Conservation (phyloP, 2,329 filamentous ascomycete species). For the Neonectria sp. region DNA sequence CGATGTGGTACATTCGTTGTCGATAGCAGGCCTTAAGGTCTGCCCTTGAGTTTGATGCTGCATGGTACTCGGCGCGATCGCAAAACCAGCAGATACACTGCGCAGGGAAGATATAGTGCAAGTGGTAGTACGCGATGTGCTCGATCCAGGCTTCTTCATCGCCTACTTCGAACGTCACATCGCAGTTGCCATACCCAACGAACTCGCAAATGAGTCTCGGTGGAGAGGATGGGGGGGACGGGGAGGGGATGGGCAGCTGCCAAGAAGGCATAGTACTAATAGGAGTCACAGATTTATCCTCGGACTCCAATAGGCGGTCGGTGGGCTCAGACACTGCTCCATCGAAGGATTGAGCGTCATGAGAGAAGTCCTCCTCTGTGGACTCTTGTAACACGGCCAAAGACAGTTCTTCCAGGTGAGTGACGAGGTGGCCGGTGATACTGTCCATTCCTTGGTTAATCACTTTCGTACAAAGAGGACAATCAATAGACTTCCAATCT, state of each 20-base stretch:
- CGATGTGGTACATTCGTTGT: conserved; percentile 66
- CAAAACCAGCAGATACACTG: conserved; percentile 67
- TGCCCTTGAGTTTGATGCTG: conserved; percentile 12
- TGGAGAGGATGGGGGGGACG: too few relatives aligned
- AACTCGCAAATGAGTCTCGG: conserved; percentile 60
- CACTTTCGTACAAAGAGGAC: too few relatives aligned
- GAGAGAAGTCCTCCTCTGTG: not conserved
- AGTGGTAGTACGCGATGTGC: conserved; percentile 60
- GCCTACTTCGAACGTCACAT: conserved; percentile 53
- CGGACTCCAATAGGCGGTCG: too few relatives aligned
- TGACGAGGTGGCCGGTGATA: not conserved
- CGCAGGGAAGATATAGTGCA: conserved; percentile 52
- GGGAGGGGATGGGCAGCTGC: too few relatives aligned
- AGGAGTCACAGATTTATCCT: too few relatives aligned
- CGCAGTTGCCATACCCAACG: conserved; percentile 54
- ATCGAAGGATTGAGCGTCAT: too few relatives aligned
- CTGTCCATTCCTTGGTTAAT: not conserved
- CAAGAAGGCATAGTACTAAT: too few relatives aligned
- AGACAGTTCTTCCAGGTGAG: not conserved
- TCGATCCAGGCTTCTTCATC: conserved; percentile 61
- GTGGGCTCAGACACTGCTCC: not conserved
- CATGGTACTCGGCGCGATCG: conserved; percentile 36
- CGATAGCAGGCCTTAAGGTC: conserved; percentile 49
- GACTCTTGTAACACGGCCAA: not conserved
- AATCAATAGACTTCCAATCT: too few relatives aligned